Base-by-base conservation (phyloP, 768 basidiomycete genomes). In the Boletales sp. region DNA sequence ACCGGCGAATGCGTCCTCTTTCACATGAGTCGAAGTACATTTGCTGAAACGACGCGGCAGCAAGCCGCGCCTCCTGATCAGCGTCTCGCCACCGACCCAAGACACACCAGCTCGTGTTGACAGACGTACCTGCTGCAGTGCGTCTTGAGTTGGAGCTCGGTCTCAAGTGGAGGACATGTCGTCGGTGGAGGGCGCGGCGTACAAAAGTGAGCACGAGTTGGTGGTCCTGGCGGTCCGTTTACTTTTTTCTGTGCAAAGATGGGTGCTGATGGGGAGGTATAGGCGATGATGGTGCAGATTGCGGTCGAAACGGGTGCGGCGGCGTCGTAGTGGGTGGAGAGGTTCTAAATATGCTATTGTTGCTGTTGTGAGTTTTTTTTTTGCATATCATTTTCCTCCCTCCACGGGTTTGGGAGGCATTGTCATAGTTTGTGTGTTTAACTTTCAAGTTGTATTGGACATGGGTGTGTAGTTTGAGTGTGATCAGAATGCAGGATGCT, bases 151-250 rank as follows among this genome's bases (percentile, higher is more conserved):
- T 68, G 5, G 82, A 84, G 59, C 62, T 81, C 17, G 61, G 66
- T 15, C 50, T 83, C 43, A 68, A 66, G 32, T 42, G 13, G 46
- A 62, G 24, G 44, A 35, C 15, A 73, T 74, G 32, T 68, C 65
- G 37, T 64, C 73, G 38, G 65, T 85, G 11, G 68, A 70, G 5
- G 71, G 74, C 19, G 77, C 78, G 1, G 79, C 78, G 47, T 66
- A 71, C 24, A 82, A 81, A 57, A 70, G 79, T 40, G 81, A 80
- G 47, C 69, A 77, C 34, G 80, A 82, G 60, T 83, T 86, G 59
- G 75, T 79, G 13, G 73, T 86, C 32, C 65, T 82, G 56, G 81
- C 83, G 37, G 84, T 85, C 52, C 60, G 81, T 38, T 39, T 31
- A 6, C 43, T n/a, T n/a, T n/a, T n/a, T n/a, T n/a, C 32, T 24